Conservation (phyloP, 2,329 filamentous ascomycete genomes). For the Neobulgaria alba region DNA sequence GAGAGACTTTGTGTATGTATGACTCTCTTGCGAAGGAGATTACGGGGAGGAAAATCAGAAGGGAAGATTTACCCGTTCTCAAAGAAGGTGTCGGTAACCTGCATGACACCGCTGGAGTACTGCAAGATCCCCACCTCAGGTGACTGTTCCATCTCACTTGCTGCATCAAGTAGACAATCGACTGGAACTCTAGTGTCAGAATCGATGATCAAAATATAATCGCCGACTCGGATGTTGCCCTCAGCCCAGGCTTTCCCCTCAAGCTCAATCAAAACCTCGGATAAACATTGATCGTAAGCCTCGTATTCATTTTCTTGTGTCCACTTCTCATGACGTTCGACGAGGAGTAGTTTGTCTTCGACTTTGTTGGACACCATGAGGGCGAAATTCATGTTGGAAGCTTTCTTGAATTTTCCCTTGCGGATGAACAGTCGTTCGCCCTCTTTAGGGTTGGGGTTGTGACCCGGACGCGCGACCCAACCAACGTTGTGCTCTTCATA, state of each 20-base stretch:
- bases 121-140: slow-evolving; percentile 66
- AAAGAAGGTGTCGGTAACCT: slow-evolving; percentile 63
- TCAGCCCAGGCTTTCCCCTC: slow-evolving; percentile 48
- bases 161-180: slow-evolving; percentile 31
- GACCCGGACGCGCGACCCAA: slow-evolving; percentile 43
- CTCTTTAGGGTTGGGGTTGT: slow-evolving; percentile 46
- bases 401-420: slow-evolving; percentile 62
- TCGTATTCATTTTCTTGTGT: slow-evolving; percentile 33
- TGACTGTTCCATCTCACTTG: slow-evolving; percentile 60
- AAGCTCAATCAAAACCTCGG: slow-evolving; percentile 40
- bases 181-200: slow-evolving; percentile 51
- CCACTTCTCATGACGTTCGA: slow-evolving; percentile 11
- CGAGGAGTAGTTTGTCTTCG: slow-evolving; percentile 37
- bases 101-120: slow-evolving; percentile 68
- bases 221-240: slow-evolving; percentile 52
- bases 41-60: too few relatives aligned
- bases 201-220: slow-evolving; percentile 59
- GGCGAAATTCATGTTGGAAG: slow-evolving; percentile 69
- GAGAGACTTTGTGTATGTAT: too few relatives aligned
- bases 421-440: slow-evolving; percentile 38
- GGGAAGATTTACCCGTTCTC: slow-evolving; percentile 46
- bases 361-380: slow-evolving; percentile 21
- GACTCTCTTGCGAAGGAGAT: too few relatives aligned
- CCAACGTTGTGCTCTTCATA: slow-evolving; percentile 51
- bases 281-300: slow-evolving; percentile 40